A percentile compares a stretch with the other conserved stretches of the same genome.
These are phyloP conservation scores for Triticum turgidum DNA, from an alignment of 176 grass and related monocot genomes.

Conservation along the genomic window DNA sequence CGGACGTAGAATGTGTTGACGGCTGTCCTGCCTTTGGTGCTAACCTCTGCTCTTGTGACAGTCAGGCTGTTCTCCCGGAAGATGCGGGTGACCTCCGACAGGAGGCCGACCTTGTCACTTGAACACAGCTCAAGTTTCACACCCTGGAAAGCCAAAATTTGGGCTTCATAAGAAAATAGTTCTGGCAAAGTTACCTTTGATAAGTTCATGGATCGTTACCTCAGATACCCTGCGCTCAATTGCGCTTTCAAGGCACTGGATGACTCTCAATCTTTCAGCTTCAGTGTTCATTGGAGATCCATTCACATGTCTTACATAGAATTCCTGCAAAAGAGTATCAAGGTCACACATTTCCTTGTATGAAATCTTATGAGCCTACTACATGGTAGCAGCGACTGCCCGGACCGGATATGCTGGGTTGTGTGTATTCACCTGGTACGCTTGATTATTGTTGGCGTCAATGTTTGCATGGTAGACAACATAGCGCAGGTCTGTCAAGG, in stretches of 20 bases:
- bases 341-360: slow-evolving; percentile 17
- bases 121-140: slow-evolving; percentile 82
- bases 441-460: slow-evolving; percentile 52
- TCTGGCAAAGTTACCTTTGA: neutral
- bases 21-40: slow-evolving; percentile 57
- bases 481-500: slow-evolving; percentile 70
- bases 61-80: slow-evolving; percentile 84
- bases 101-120: slow-evolving; percentile 62
- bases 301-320: slow-evolving; percentile 76
- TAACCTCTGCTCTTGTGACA: slow-evolving; percentile 73
- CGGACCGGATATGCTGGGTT: neutral
- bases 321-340: slow-evolving; percentile 46
- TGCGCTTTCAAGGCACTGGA: slow-evolving; percentile 77
- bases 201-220: slow-evolving; percentile 41
- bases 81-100: slow-evolving; percentile 80
- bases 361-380: neutral
- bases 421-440: slow-evolving; percentile 66
- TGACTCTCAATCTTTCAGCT: slow-evolving; percentile 64
- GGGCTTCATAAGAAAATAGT: neutral
- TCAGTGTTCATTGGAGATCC: slow-evolving; percentile 71
- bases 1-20: slow-evolving; percentile 80
- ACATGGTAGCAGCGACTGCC: neutral
- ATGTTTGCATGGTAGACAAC: slow-evolving; percentile 86
- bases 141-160: slow-evolving; percentile 39
- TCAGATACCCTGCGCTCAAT: slow-evolving; percentile 78